These are phyloP conservation scores for Acacia concinna DNA, from an alignment of 331 rosid genomes.

Conservation along the genomic window DNA sequence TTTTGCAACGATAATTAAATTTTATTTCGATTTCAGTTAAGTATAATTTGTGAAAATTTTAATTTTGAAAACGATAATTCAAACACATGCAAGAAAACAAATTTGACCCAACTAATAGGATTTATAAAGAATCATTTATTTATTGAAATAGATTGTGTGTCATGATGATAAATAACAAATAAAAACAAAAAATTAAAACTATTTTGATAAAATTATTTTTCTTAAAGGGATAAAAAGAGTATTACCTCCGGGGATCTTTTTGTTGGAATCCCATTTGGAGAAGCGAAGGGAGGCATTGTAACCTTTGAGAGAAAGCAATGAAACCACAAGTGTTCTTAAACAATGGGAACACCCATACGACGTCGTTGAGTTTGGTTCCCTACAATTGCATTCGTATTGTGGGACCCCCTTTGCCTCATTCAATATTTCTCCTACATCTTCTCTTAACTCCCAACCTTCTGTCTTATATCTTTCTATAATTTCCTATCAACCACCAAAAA, in stretches of 20 bases:
- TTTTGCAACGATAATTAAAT: too few species aligned
- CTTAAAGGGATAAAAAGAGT: neutral
- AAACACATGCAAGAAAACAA: neutral
- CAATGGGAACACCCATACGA: conserved; percentile 42
- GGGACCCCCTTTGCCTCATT: conserved; percentile 23
- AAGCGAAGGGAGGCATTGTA: conserved; percentile 45
- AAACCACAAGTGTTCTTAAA: conserved; percentile 46
- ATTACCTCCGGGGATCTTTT: conserved; percentile 50
- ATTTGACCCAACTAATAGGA: neutral
- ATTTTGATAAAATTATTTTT: neutral
- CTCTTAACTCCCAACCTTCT: conserved; percentile 44
- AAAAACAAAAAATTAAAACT: neutral
- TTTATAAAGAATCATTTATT: neutral
- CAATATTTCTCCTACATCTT: conserved; percentile 41
- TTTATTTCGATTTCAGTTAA: too few species aligned
- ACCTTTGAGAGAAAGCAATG: conserved; percentile 46
- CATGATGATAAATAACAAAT: neutral
- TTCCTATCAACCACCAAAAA: conserved; percentile 41
- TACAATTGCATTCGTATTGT: conserved; percentile 41
- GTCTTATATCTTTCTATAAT: conserved; percentile 45
- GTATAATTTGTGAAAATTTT: too few species aligned
- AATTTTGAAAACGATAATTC: neutral
- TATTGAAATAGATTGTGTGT: neutral
- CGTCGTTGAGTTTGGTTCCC: neutral
- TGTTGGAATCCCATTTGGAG: conserved; percentile 58